A percentile compares a stretch with the other conserved stretches of the same genome.
These are phyloP conservation scores for Lanmaoa rubissima DNA, from an alignment of 768 basidiomycete species.

Conservation along the genomic window DNA sequence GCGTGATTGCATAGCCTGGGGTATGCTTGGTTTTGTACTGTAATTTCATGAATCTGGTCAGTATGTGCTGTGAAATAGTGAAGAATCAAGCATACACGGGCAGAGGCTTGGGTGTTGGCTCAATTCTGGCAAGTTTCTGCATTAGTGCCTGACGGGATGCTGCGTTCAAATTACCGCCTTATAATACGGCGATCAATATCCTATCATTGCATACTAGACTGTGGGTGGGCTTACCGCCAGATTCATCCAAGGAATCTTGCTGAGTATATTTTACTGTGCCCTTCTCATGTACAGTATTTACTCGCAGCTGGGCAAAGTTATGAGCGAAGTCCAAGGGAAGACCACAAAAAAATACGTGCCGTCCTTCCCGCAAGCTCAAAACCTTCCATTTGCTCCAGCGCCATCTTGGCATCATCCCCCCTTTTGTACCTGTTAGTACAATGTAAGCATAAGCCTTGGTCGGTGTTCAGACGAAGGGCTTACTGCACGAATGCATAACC, in stretches of 20 bases:
- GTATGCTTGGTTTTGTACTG: conserved; percentile 76
- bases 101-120: conserved; percentile 57
- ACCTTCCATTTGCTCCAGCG: conserved; percentile 97
- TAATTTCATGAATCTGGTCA: conserved; percentile 14
- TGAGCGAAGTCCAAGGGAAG: conserved; percentile 14
- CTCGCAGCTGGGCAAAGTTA: conserved; percentile 57
- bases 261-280: conserved; percentile 73
- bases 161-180: conserved; percentile 97
- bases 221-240: conserved; percentile 59
- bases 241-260: conserved; percentile 83
- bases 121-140: conserved; percentile 99
- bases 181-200: conserved; percentile 9
- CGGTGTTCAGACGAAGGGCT: conserved; percentile 25
- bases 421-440: conserved; percentile 69
- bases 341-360: conserved; percentile 41
- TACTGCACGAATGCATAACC: conserved; percentile 98
- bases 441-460: conserved; percentile 1
- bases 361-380: conserved; percentile 96
- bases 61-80: neutral
- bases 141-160: conserved; percentile 98
- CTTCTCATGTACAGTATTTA: conserved; percentile 92
- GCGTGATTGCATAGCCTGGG: conserved; percentile 83
- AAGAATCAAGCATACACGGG: conserved; percentile 50
- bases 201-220: neutral
- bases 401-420: conserved; percentile 93